These are phyloP conservation scores for Verbena officinalis DNA, from an alignment of 257 asterid species.

Conservation along the genomic window DNA sequence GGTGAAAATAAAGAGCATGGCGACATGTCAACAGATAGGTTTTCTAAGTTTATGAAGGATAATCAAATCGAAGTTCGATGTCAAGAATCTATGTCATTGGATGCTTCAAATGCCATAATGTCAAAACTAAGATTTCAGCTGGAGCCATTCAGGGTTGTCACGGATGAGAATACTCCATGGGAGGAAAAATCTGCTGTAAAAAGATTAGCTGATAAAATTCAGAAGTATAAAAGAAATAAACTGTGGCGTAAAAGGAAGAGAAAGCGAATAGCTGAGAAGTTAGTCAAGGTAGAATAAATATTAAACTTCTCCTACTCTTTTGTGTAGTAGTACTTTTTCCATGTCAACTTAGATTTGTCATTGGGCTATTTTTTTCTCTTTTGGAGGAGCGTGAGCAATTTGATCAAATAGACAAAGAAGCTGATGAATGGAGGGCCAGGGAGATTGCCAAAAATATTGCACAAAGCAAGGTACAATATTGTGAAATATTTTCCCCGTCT, in stretches of 20 bases:
- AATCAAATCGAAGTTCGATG: conserved; percentile 42
- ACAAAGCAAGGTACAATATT: conserved; percentile 62
- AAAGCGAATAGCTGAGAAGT: conserved; percentile 60
- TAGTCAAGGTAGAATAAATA: conserved; percentile 53
- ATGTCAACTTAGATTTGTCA: conserved; percentile 7
- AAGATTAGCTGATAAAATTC: conserved; percentile 61
- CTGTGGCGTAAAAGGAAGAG: conserved; percentile 87
- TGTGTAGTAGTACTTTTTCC: conserved; percentile 7
- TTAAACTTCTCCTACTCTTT: not conserved
- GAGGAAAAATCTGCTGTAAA: conserved; percentile 80
- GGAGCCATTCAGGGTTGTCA: conserved; percentile 82
- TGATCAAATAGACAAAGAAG: conserved; percentile 72
- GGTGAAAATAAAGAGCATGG: conserved; percentile 34
- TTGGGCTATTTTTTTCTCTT: conserved; percentile 11
- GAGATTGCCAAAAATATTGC: conserved; percentile 90
- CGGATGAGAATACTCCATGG: conserved; percentile 75
- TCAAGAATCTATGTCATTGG: conserved; percentile 58
- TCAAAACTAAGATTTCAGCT: conserved; percentile 67
- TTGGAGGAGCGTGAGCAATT: conserved; percentile 68
- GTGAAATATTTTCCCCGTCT: conserved; percentile 1
- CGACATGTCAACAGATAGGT: conserved; percentile 38
- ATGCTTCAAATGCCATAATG: conserved; percentile 65
- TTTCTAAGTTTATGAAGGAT: conserved; percentile 47
- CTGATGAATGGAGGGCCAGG: conserved; percentile 93
- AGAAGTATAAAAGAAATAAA: conserved; percentile 82